A percentile compares a stretch with the other conserved stretches of the same genome.
Evolutionary conservation across 495 filamentous ascomycete genomes (phyloP).

Genomic region (Xylaria sp.): DNA sequence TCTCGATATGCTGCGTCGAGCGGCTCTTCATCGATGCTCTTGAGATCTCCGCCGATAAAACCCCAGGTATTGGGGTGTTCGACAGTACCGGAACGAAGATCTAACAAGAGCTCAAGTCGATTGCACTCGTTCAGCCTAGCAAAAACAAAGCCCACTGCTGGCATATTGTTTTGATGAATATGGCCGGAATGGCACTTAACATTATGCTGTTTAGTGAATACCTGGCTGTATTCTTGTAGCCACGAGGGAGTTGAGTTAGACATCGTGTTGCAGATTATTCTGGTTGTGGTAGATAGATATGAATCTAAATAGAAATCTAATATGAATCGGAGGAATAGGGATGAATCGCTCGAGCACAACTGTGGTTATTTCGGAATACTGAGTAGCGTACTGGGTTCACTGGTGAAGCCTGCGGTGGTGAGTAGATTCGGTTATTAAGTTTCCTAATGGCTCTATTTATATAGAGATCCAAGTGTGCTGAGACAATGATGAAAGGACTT

Average conservation of each 20-base stretch:
- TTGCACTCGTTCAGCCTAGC: neutral
- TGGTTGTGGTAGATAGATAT: neutral
- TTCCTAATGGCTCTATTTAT: neutral
- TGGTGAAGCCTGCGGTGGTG: neutral
- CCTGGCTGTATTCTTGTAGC: neutral
- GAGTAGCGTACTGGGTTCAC: neutral
- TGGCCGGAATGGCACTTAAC: slow-evolving; percentile 4
- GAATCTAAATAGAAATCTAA: neutral
- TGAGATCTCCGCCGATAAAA: neutral
- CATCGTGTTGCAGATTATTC: slow-evolving; percentile 25
- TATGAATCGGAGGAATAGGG: neutral
- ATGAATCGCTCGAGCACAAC: neutral
- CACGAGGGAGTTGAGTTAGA: neutral
- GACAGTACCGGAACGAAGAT: neutral
- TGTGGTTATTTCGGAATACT: neutral
- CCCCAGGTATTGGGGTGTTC: slow-evolving; percentile 5
- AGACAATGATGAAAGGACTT: neutral
- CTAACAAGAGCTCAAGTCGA: slow-evolving; percentile 8
- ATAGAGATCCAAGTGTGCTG: neutral
- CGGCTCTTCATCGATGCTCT: neutral
- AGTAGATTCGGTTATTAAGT: neutral
- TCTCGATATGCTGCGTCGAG: neutral
- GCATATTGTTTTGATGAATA: slow-evolving; percentile 10
- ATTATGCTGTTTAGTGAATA: slow-evolving; percentile 3
- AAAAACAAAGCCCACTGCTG: slow-evolving; percentile 16